These are phyloP conservation scores for Puccinia coronata DNA, from an alignment of 1,284 basidiomycete species.

Conservation along the genomic window DNA sequence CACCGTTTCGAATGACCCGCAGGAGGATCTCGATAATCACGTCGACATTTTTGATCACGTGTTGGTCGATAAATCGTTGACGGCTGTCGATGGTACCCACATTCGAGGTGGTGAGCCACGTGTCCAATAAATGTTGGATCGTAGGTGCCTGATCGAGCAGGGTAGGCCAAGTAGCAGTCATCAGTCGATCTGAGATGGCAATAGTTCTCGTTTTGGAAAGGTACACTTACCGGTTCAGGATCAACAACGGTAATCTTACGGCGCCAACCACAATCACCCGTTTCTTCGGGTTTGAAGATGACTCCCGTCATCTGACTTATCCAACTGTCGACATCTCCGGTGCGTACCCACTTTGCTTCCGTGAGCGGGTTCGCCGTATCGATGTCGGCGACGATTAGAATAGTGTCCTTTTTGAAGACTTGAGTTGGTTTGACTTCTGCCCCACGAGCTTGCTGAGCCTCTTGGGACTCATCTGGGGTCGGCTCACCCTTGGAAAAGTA, in stretches of 20 bases:
- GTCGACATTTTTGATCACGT: constrained; percentile 74
- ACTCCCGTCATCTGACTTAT: constrained; percentile 75
- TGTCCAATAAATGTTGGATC: constrained; percentile 80
- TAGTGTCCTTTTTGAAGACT: constrained; percentile 48
- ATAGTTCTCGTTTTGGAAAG: not conserved
- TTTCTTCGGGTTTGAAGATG: constrained; percentile 57
- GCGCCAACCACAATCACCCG: constrained; percentile 68
- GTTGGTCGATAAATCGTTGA: constrained; percentile 79
- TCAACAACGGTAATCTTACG: constrained; percentile 87
- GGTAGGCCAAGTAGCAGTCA: not conserved
- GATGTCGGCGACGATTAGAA: constrained; percentile 65
- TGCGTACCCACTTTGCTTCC: constrained; percentile 93
- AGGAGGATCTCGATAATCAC: constrained; percentile 86
- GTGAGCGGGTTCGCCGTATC: constrained; percentile 83
- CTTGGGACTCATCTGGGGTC: not conserved
- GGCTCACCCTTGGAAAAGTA: constrained; percentile 21
- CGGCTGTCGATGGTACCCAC: constrained; percentile 74
- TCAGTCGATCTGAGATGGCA: not conserved
- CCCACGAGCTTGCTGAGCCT: not conserved
- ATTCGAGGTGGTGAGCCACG: constrained; percentile 79
- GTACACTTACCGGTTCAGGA: constrained; percentile 81
- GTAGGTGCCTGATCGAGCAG: constrained; percentile 72
- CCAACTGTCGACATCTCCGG: constrained; percentile 90
- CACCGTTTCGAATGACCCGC: constrained; percentile 78
- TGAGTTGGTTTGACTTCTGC: not conserved